Base-by-base conservation (phyloP, 2,329 filamentous ascomycete species). In the Xylaria hypoxylon region DNA sequence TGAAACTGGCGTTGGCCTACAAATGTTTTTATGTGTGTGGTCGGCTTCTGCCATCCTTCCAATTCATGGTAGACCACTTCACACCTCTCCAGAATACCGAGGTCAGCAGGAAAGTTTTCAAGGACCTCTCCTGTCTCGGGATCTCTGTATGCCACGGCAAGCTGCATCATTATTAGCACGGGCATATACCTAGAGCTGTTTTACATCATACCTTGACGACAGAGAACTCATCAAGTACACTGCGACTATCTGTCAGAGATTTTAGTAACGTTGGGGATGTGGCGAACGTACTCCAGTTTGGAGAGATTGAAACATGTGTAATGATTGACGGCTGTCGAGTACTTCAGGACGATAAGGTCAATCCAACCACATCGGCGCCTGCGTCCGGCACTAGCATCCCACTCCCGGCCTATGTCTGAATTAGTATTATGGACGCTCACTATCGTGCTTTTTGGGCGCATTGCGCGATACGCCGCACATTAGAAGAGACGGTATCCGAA, bases 21-120 rank as follows among this genome's bases (percentile, higher is more conserved):
- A 74, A 83, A 93, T 67, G 80, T 84, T 77, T 84, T 88, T 59
- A 83, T 81, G 53, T 85, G 83, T 6, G 87, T 88, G 0, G 88
- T 93, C 40, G 85, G 81, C 74, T 82, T 83, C 74, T 91, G 51
- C 91, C 91, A 94, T 53, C 91, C 91, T 19, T 86, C 84, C 65
- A 94, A 78, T 59, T 89, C 90, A 73, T 88, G 83, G 79, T 93
- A 93, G 42, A 87, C 83, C 19, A 92, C 87, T 74, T 90, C 85
- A 61, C 56, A 66, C 5, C 35, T 38, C 22, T 66, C 59, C 13
- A 61, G 33, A 15, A 66, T 26, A 87, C 84, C 80, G 17, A 88
- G 83, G 73, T 91, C 86, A 7, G 89, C 88, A 4, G 86, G 91
- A 84, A 91, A 93, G 13, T 84, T 87, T 19, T 86, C 82, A 11